Base-by-base conservation (phyloP, 2,329 filamentous ascomycete species). In the Tolypocladium ovalisporum region DNA sequence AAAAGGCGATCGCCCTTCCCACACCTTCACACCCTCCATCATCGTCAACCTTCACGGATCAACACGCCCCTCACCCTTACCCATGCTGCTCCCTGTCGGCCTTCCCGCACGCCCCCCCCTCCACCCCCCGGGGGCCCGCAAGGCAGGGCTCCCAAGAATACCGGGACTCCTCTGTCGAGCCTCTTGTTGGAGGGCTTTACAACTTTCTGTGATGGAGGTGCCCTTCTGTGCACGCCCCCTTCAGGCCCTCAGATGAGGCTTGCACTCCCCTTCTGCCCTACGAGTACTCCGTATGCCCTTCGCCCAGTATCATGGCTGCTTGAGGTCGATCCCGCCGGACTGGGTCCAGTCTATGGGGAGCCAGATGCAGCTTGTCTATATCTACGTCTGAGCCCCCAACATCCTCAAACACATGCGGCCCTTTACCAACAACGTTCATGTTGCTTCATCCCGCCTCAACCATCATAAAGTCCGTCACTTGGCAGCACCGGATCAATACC, bases 351-450 rank as follows among this genome's bases (percentile, higher is more conserved):
- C 53, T 54, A 51, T 44, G 54, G 54, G 40, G 39, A 44, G 37
- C 44, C 56, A 29, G 54, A 60, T 58, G 55, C 57, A 53, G 19
- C 42, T 44, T 56, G 53, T 37, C 56, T 58, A 58, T 58, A 62
- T 60, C 59, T 62, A 60, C 44, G 54, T 58, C 24, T 55, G 55
- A 57, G 60, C 59, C 60, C 60, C 60, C 60, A 59, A 59, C 59
- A 37, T 39, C 42, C 49, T 22, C 15, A 44, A 57, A 15, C 35
- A 27, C 32, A 13, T 22, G 10, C 7, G 22, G 29, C 47, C 47
- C 5, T 51, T 51, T 19, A 13, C 44, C 27, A 51, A 12, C 47
- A 32, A 34, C 17, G 29, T n/a, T 34, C 47, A 3, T 32, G 24
- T 51, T 51, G 47, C 29, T 19, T 34, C 10, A 10, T 34, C 9